Conservation (phyloP, 371 early-diverging fungal genomes). For the Mortierella sp. region DNA sequence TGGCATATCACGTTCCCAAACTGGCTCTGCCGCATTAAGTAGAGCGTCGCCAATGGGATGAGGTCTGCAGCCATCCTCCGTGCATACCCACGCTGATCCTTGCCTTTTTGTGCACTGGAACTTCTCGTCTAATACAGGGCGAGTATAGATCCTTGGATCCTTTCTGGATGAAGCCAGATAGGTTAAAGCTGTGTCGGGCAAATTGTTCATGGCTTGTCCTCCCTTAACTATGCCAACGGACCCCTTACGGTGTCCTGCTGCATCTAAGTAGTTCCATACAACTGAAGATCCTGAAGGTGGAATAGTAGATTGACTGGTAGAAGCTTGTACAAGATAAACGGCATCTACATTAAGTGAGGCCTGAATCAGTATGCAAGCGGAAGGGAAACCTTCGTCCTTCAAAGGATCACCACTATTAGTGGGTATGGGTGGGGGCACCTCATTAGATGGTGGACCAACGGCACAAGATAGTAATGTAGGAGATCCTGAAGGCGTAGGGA, state of each 20-base stretch:
- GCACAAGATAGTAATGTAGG: constrained; percentile 29
- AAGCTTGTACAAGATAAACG: constrained; percentile 57
- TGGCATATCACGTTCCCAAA: constrained; percentile 44
- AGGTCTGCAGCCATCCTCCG: constrained; percentile 47
- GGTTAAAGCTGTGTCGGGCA: constrained; percentile 18
- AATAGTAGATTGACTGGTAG: constrained; percentile 28
- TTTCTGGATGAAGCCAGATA: constrained; percentile 46
- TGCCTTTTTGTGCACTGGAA: constrained; percentile 33
- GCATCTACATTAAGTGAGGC: constrained; percentile 57
- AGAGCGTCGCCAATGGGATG: constrained; percentile 48
- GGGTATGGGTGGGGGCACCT: neutral
- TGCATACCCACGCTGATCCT: constrained; percentile 44
- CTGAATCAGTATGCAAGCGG: constrained; percentile 48
- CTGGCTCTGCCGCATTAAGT: constrained; percentile 40
- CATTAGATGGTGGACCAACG: constrained; percentile 8
- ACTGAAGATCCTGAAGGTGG: constrained; percentile 36
- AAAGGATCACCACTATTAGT: constrained; percentile 32
- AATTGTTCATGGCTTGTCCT: constrained; percentile 18
- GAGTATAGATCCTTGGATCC: constrained; percentile 10
- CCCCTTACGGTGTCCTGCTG: constrained; percentile 46
- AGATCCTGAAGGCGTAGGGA: constrained; percentile 51
- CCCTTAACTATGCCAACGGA: constrained; percentile 44
- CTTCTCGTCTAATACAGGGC: constrained; percentile 36
- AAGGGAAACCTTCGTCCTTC: constrained; percentile 50
- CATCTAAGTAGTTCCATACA: constrained; percentile 52